Evolutionary conservation across 2,329 filamentous ascomycete genomes (phyloP).

Genomic region (Epichloe coenophiala): DNA sequence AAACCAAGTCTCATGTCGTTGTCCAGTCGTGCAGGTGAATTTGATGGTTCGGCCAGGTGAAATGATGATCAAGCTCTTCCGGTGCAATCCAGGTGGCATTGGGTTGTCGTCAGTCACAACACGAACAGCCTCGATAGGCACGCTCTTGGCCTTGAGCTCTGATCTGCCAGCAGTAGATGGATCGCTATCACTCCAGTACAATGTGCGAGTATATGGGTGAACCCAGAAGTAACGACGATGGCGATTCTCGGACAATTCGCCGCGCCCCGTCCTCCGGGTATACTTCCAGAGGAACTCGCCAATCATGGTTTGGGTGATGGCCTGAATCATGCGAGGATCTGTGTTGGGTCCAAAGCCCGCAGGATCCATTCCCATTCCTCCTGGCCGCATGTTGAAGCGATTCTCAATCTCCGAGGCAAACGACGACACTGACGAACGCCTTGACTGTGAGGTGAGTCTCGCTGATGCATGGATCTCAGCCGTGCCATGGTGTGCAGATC

Average conservation of each 20-base stretch:
- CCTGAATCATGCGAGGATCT: slow-evolving; percentile 96
- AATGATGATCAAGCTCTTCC: slow-evolving; percentile 82
- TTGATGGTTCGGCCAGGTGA: slow-evolving; percentile 82
- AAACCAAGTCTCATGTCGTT: slow-evolving; percentile 97
- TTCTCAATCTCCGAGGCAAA: slow-evolving; percentile 90
- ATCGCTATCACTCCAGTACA: slow-evolving; percentile 94
- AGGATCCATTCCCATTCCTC: slow-evolving; percentile 38
- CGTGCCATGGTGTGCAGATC: slow-evolving; percentile 33
- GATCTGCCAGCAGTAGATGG: slow-evolving; percentile 64
- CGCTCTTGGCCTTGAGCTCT: slow-evolving; percentile 73
- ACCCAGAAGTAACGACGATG: slow-evolving; percentile 98
- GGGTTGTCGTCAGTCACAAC: slow-evolving; percentile 92
- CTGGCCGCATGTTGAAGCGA: slow-evolving; percentile 63
- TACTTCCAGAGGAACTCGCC: slow-evolving; percentile 99
- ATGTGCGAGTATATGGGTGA: slow-evolving; percentile 86
- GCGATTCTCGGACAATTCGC: slow-evolving; percentile 74
- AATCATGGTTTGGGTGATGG: slow-evolving; percentile 99
- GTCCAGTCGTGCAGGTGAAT: slow-evolving; percentile 86
- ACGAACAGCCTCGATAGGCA: slow-evolving; percentile 82
- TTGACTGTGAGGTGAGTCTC: slow-evolving; percentile 19
- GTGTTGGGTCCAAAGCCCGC: slow-evolving; percentile 57
- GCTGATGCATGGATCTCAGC: slow-evolving; percentile 36
- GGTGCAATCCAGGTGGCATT: slow-evolving; percentile 84
- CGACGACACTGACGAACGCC: slow-evolving; percentile 78
- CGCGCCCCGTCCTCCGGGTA: slow-evolving; percentile 83